Percentiles rank a stretch among this genome's conserved stretches.
Conservation (phyloP, 83 land plant genomes). For the Picea engelmannii region DNA sequence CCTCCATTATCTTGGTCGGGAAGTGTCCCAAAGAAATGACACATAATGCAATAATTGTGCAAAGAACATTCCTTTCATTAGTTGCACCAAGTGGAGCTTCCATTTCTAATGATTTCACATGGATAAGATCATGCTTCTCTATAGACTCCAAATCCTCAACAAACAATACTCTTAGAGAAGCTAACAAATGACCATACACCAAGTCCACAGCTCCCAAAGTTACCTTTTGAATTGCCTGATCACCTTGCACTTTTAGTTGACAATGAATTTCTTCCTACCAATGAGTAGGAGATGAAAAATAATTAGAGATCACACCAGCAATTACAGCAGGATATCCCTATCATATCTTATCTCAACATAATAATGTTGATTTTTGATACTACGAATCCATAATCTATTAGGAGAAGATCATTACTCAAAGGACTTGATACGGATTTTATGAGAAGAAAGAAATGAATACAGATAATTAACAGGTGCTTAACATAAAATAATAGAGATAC, state of each 20-base stretch:
- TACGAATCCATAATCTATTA: conserved; percentile 92
- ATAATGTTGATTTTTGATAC: too few relatives aligned
- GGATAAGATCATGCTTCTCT: conserved; percentile 29
- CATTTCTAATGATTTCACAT: conserved; percentile 43
- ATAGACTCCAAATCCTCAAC: too few relatives aligned
- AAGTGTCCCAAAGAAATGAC: conserved; percentile 66
- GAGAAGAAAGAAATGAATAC: too few relatives aligned
- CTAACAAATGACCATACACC: background rate
- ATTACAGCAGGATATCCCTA: conserved; percentile 64
- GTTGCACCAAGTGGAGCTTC: conserved; percentile 66
- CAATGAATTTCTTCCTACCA: conserved; percentile 50
- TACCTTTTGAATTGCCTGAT: too few relatives aligned
- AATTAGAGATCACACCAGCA: conserved; percentile 55
- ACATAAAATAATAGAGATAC: too few relatives aligned
- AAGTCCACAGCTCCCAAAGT: too few relatives aligned
- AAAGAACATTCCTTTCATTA: conserved; percentile 57
- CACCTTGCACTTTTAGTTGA: too few relatives aligned
- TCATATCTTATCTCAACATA: conserved; percentile 51
- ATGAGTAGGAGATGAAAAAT: conserved; percentile 57
- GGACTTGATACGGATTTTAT: too few relatives aligned
- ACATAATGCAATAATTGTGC: conserved; percentile 70
- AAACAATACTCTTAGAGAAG: too few relatives aligned
- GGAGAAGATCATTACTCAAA: conserved; percentile 77
- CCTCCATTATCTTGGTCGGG: background rate
- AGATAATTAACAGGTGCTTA: too few relatives aligned